Conservation (phyloP, 2,329 filamentous ascomycete genomes). For the Tolypocladium pustulatum region DNA sequence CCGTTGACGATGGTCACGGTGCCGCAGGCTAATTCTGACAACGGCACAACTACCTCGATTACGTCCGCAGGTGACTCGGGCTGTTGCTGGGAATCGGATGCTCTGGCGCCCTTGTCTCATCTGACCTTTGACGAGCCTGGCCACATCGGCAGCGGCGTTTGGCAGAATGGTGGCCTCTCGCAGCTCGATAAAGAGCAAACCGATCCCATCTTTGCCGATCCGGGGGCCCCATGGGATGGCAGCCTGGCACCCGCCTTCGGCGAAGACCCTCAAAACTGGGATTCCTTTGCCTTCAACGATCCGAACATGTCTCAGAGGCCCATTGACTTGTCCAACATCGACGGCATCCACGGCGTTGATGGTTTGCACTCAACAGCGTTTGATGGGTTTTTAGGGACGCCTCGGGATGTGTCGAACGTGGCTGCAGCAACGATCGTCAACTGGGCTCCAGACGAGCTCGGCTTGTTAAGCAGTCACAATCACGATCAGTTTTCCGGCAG, state of each 20-base stretch:
- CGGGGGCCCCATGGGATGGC: not conserved
- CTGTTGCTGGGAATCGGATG: not conserved
- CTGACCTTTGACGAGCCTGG: not conserved
- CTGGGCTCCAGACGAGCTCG: not conserved
- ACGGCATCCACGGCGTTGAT: not conserved
- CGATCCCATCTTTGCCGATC: not conserved
- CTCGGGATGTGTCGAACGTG: not conserved
- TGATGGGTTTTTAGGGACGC: not conserved
- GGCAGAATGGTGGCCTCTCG: not conserved
- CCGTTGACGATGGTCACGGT: not conserved
- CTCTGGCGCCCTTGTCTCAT: not conserved
- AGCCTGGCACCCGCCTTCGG: not conserved
- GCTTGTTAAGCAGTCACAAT: not conserved
- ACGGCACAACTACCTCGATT: not conserved
- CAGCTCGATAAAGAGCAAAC: not conserved
- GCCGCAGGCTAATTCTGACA: not conserved
- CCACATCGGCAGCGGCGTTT: not conserved
- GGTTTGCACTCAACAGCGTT: not conserved
- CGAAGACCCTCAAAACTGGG: not conserved
- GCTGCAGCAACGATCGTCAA: not conserved
- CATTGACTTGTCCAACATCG: not conserved
- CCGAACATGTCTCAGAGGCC: not conserved
- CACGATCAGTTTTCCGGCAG: not conserved
- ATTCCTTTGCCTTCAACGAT: not conserved
- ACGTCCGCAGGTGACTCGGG: not conserved